Base-by-base conservation (phyloP, 495 filamentous ascomycete genomes). In the Hypoxylon fragiforme region DNA sequence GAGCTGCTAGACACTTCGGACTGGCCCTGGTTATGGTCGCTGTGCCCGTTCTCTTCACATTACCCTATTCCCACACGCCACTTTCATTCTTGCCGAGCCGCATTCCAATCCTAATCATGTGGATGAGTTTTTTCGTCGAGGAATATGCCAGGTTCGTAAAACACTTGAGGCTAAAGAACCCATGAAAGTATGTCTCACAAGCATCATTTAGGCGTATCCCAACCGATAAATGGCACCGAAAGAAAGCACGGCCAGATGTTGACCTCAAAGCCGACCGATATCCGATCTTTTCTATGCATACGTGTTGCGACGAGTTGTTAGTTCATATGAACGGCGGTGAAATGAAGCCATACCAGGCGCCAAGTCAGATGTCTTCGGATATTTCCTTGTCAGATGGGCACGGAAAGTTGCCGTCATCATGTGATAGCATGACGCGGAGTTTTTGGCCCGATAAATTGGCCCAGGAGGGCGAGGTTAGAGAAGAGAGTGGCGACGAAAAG, bases 331-430 rank as follows among this genome's bases (percentile, higher is more conserved):
- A 46, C 9, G 57, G 57, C 21, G 57, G 51, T 6, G 46, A 52
- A 36, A 46, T n/a, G 32, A 39, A 44, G 21, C 43, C 39, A 32
- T 62, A 55, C 22, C 18, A 35, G 14, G 43, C 31, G 26, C 41
- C 50, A 8, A 67, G 64, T 18, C 59, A 63, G 14, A 36, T 38
- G 14, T 50, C 57, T 5, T 67, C 64, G 6, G 64, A 64, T 4
- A 62, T 67, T 14, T 67, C 61, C 2, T n/a, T 67, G 3, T 49
- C 56, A 26, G 13, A 16, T 15, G 39, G 20, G 39, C 24, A 37
- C 13, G 64, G 62, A 42, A 60, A 46, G 15, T 19, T 67, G 3
- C 64, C 64, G 2, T 62, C 53, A n/a, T 64, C 61, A 4, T 56
- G 50, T 37, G 64, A 57, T 30, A 62, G 44, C 1, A 47, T 57